Base-by-base conservation (phyloP, 2,329 filamentous ascomycete species). In the Arthrobotrys iridis region DNA sequence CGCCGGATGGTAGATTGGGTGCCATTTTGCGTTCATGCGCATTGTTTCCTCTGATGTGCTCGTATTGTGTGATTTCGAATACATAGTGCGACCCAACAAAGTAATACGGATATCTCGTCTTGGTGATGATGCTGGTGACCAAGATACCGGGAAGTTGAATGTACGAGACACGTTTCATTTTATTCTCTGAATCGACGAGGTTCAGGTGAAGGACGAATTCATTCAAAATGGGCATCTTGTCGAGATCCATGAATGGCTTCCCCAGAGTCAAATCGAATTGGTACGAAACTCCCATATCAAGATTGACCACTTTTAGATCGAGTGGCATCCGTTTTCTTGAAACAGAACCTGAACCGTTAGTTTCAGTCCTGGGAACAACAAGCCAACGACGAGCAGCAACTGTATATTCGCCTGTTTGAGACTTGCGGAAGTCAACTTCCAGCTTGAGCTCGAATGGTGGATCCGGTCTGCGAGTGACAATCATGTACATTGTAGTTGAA, bases 31-130 rank as follows among this genome's bases (percentile, higher is more conserved):
- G 37, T 45, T 58, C 15, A 10, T 15, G 20, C 7, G 24, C 46
- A 10, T 70, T 58, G 6, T 33, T 57, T 60, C 41, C 18, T 59
- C 72, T 40, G 62, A 73, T 63, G 24, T 75, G 57, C 48, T 80
- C 79, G 52, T 80, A 79, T 26, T 77, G 71, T 2, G 77, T 80
- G 35, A 80, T 60, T 52, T 80, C 79, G 20, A 79, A 79, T 2
- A 78, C 64, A 52, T 79, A 80, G 1, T 65, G 65, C 4, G 78
- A 79, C 20, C 64, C 74, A 5, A 62, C 55, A 43, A 79, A 77
- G 66, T 70, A 79, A 52, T 78, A 80, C 18, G 77, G 77, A 35
- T 77, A 77, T 37, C 79, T 79, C 11, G 78, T 79, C 71, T 80
- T 80, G 18, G 78, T 67, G 18, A 77, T 71, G 37, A 80, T 71